These are phyloP conservation scores for Warburgia ugandensis DNA, from an alignment of 164 flowering plant genomes.

Conservation along the genomic window DNA sequence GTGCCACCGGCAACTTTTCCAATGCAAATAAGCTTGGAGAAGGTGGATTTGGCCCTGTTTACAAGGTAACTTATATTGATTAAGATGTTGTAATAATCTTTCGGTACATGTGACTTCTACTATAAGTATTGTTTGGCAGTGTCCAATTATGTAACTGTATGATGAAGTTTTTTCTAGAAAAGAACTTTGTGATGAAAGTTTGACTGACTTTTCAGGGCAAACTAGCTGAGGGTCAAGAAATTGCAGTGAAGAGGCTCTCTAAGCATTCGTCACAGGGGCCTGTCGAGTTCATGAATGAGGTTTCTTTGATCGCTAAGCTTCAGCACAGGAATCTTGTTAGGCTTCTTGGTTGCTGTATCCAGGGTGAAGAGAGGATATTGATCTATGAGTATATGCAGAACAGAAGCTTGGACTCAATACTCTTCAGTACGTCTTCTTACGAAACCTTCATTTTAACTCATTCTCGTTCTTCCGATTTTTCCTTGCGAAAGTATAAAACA, in stretches of 20 bases:
- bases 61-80: conserved; percentile 14
- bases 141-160: no score
- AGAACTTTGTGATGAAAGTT: no score
- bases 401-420: conserved; percentile 7
- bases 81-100: no score
- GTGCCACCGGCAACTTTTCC: conserved; percentile 11
- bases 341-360: conserved; percentile 9
- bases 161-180: no score
- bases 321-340: conserved; percentile 12
- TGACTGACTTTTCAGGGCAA: conserved; percentile 27
- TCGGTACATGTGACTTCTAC: no score
- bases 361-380: conserved; percentile 4
- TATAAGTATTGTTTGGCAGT: no score
- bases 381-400: conserved; percentile 11
- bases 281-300: conserved; percentile 11
- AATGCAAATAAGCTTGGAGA: conserved; percentile 11
- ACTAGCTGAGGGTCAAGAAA: conserved; percentile 19
- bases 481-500: neutral
- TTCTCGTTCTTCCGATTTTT: neutral
- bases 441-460: neutral
- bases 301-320: conserved; percentile 7
- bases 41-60: conserved; percentile 20
- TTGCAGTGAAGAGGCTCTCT: conserved; percentile 15
- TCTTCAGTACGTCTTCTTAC: conserved; percentile 1
- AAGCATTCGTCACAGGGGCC: conserved; percentile 4